Evolutionary conservation across 148 eudicot species (phyloP).

Genomic region (Limonium bicolor): DNA sequence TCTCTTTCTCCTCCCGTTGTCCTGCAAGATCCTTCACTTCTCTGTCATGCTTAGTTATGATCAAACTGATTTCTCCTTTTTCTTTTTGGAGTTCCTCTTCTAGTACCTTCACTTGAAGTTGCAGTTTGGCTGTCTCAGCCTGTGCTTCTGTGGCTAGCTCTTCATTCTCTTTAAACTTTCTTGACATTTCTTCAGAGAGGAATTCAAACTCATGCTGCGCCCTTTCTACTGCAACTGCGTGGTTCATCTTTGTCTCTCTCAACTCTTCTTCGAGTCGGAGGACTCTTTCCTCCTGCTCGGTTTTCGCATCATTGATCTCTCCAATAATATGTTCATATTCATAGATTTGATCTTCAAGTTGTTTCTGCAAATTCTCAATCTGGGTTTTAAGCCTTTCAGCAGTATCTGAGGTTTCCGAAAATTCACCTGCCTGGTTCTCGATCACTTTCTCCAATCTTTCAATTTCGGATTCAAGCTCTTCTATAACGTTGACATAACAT

Average conservation of each 20-base stretch:
- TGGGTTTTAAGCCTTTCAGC: conserved; percentile 43
- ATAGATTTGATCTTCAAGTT: conserved; percentile 46
- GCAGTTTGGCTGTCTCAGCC: conserved; percentile 44
- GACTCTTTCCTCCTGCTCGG: conserved; percentile 54
- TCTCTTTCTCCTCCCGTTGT: conserved; percentile 23
- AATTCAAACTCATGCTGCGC: conserved; percentile 56
- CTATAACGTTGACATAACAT: conserved; percentile 25
- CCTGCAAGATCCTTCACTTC: conserved; percentile 28
- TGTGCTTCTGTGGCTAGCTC: conserved; percentile 28
- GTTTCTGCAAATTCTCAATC: conserved; percentile 35
- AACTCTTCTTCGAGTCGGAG: conserved; percentile 60
- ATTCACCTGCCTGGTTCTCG: conserved; percentile 37
- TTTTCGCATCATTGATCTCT: conserved; percentile 24
- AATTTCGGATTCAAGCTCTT: conserved; percentile 39
- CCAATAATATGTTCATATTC: conserved; percentile 45
- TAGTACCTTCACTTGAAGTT: conserved; percentile 21
- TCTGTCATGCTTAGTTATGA: conserved; percentile 22
- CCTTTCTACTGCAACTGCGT: conserved; percentile 37
- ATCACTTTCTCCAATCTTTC: conserved; percentile 45
- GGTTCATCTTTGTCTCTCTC: conserved; percentile 31
- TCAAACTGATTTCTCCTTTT: conserved; percentile 27
- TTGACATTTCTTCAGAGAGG: conserved; percentile 42
- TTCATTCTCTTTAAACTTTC: conserved; percentile 59
- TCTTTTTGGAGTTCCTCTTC: conserved; percentile 49
- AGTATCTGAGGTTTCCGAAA: conserved; percentile 33